Evolutionary conservation across 116 monocot genomes (phyloP), one percentile per base, ranked within the genome.

Genomic region (Phalaenopsis hybrid): DNA sequence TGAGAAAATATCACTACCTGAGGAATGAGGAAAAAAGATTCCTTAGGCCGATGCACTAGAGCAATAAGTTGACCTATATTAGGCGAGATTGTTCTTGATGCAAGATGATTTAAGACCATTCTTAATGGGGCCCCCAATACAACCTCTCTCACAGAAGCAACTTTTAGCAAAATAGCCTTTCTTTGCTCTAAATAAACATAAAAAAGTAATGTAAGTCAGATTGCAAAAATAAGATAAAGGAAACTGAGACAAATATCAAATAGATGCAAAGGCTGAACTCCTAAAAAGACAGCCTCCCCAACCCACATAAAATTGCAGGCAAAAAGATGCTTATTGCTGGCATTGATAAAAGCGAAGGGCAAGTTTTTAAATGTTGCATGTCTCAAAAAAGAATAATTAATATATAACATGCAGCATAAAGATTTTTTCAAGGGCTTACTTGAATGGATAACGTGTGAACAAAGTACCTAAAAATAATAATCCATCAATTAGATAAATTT

Each of bases 131-230:
- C 95, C 70, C 98, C 98, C 75, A 98, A 81, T 6, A 98, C 98
- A 50, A 98, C 89, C 77, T 98, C 95, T 86, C 95, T 95, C 28
- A 98, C 86, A 65, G 98, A 98, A 81, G 98, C 95, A 86, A 98
- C 88, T 85, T 94, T 94, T 44, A 93, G 65, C 82, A 98, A 86
- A 80, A 92, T 65, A 72, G 89, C 80, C 45, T 92, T 86, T 33
- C 85, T 93, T 86, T 93, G 86, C 65, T 91, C 98, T 98, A 87
- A 51, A 86, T 76, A 46, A 86, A 34, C 28, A 85, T 58, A 57
- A 72, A 57, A 81, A 61, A 8, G 31, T 45, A 76, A 15, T 1
- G 34, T 78, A 77, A 70, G 4, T 74, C 59, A 57, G 18, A 69
- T 9, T 37, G 33, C 73, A 72, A 78, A 78, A 37, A 57, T 46